phyloP scores from a whole-genome alignment of 2,329 filamentous ascomycete species.

The Fusarium foetens region DNA sequence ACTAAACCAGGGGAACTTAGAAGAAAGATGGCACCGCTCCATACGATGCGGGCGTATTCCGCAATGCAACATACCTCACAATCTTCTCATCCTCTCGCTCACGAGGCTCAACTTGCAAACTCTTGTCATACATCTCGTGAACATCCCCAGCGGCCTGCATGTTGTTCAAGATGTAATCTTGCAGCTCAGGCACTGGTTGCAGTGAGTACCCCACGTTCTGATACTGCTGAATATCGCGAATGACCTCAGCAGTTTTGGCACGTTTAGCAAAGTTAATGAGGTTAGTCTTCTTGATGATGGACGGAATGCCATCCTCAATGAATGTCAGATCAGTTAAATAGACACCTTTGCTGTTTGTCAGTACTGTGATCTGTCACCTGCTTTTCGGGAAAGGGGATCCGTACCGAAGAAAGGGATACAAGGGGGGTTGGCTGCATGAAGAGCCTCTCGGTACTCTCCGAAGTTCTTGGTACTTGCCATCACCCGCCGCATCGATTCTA shows the following conservation, averaged over 20 bases:
- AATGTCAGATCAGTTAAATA: slow-evolving; percentile 98
- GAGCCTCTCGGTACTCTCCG: slow-evolving; percentile 90
- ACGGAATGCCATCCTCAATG: slow-evolving; percentile 97
- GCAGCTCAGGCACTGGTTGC: slow-evolving; percentile 87
- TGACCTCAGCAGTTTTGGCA: slow-evolving; percentile 97
- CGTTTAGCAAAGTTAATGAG: slow-evolving; percentile 99
- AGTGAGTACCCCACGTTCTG: slow-evolving; percentile 97
- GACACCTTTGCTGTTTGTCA: slow-evolving; percentile 69
- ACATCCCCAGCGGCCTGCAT: slow-evolving; percentile 96
- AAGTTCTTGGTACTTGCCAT: slow-evolving; percentile 99
- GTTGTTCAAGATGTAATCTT: slow-evolving; percentile 96
- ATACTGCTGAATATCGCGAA: slow-evolving; percentile 98
- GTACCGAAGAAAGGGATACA: slow-evolving; percentile 98
- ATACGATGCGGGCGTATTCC: slow-evolving; percentile 41
- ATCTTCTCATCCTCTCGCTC: slow-evolving; percentile 99
- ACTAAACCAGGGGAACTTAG: slow-evolving; percentile 26
- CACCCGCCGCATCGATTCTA: slow-evolving; percentile 91
- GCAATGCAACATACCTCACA: slow-evolving; percentile 78
- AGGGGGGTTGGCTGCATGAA: slow-evolving; percentile 92
- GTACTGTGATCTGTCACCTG: not conserved
- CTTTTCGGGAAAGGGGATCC: slow-evolving; percentile 33
- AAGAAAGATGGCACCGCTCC: slow-evolving; percentile 33
- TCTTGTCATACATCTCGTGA: slow-evolving; percentile 99
- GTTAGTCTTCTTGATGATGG: slow-evolving; percentile 94
- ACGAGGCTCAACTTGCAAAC: slow-evolving; percentile 89